These are phyloP conservation scores for Lasiodiplodia theobromae DNA, from an alignment of 2,329 filamentous ascomycete genomes.

Conservation along the genomic window DNA sequence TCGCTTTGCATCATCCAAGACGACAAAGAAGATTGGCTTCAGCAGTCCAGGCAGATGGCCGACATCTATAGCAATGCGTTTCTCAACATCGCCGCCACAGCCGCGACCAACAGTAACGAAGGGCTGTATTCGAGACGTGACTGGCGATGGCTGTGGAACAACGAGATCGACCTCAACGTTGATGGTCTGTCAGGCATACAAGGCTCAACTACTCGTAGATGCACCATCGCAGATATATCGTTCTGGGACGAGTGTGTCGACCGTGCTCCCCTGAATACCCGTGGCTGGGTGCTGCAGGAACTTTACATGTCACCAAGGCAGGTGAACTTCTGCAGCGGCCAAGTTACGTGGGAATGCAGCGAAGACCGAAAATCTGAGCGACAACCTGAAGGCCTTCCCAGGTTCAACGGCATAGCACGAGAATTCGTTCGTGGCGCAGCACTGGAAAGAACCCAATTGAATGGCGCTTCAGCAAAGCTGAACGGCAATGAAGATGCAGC, in stretches of 20 bases:
- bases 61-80: not conserved
- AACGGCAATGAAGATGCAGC: too few species aligned
- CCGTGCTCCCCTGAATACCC: not conserved
- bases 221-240: not conserved
- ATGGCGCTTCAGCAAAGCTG: too few species aligned
- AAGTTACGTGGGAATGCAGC: not conserved
- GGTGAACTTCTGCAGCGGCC: not conserved
- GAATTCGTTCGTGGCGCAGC: not conserved
- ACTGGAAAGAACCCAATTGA: not conserved
- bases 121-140: not conserved
- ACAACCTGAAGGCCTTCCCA: not conserved
- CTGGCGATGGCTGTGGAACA: not conserved
- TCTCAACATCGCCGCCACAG: not conserved
- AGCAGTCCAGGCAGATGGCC: not conserved
- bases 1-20: constrained; percentile 21
- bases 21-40: not conserved
- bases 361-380: not conserved
- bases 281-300: not conserved
- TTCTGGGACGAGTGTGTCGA: not conserved
- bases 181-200: too few species aligned
- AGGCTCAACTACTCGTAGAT: not conserved
- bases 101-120: not conserved
- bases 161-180: not conserved
- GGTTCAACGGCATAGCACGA: not conserved
- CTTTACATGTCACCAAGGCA: not conserved